phyloP scores from a whole-genome alignment of 768 basidiomycete genomes.

The Glaciozyma antarctica region DNA sequence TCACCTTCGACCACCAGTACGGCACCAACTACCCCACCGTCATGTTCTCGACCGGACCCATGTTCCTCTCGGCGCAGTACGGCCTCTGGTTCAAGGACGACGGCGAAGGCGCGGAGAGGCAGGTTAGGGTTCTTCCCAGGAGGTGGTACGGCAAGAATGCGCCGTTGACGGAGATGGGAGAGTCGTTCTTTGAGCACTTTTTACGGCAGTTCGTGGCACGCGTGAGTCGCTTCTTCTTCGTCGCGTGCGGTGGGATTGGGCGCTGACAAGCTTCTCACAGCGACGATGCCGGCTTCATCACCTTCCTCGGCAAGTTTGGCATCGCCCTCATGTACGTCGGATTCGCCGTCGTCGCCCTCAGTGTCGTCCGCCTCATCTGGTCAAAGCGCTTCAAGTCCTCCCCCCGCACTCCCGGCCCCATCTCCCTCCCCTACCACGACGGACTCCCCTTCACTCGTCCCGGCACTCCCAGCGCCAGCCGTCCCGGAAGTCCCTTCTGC shows the following conservation, averaged over 20 bases:
- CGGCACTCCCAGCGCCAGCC: slow-evolving; percentile 16
- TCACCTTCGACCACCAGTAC: slow-evolving; percentile 87
- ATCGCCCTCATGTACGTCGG: slow-evolving; percentile 80
- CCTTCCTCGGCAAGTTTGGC: slow-evolving; percentile 81
- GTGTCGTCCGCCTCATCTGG: slow-evolving; percentile 47
- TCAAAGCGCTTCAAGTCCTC: slow-evolving; percentile 19
- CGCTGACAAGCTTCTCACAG: neutral
- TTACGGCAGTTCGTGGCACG: slow-evolving; percentile 97
- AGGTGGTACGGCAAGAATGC: slow-evolving; percentile 97
- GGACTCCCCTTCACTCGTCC: slow-evolving; percentile 14
- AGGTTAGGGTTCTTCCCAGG: slow-evolving; percentile 83
- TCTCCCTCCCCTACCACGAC: slow-evolving; percentile 26
- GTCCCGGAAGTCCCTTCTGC: slow-evolving; percentile 11
- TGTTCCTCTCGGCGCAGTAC: slow-evolving; percentile 94
- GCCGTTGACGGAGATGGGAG: slow-evolving; percentile 64
- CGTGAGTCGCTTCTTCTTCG: slow-evolving; percentile 45
- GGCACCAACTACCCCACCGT: slow-evolving; percentile 96
- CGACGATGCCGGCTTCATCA: slow-evolving; percentile 85
- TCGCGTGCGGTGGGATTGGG: too few relatives aligned
- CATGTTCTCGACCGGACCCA: slow-evolving; percentile 99
- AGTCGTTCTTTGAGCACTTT: slow-evolving; percentile 94
- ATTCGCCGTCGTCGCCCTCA: slow-evolving; percentile 58
- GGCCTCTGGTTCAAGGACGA: slow-evolving; percentile 55
- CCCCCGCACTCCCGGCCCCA: slow-evolving; percentile 12
- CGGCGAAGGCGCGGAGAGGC: slow-evolving; percentile 18